phyloP scores from a whole-genome alignment of 2,329 filamentous ascomycete genomes.

The Alternaria triticina region DNA sequence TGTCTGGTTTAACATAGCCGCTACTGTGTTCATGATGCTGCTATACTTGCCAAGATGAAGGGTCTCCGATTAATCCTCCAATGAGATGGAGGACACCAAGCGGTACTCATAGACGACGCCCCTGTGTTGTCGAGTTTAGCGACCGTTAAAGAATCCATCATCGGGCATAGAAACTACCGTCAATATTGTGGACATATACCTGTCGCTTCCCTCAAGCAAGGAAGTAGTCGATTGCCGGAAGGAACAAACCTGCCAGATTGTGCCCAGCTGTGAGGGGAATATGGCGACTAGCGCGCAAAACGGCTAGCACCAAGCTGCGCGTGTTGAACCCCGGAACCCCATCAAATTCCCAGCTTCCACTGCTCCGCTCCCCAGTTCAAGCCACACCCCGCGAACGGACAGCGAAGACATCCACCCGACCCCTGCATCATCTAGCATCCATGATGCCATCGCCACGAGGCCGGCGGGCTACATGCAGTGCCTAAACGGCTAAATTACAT shows the following conservation, averaged over 20 bases:
- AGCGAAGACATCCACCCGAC: background rate
- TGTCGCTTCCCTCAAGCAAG: background rate
- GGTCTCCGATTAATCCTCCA: background rate
- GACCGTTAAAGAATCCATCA: background rate
- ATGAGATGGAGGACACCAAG: background rate
- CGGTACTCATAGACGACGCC: no score
- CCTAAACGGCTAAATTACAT: slow-evolving; percentile 44
- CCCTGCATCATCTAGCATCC: background rate
- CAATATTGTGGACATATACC: background rate
- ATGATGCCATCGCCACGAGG: slow-evolving; percentile 13
- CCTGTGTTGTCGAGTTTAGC: background rate
- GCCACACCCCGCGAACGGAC: background rate
- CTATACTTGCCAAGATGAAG: background rate
- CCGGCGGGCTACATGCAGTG: slow-evolving; percentile 14
- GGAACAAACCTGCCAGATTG: background rate
- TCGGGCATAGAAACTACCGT: no score
- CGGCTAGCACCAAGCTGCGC: background rate
- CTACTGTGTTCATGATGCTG: background rate
- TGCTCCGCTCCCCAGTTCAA: background rate
- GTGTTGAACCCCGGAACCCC: background rate
- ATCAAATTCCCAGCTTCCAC: background rate
- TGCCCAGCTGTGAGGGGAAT: background rate
- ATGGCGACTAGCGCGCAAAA: background rate
- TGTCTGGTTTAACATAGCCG: background rate
- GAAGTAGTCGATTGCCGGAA: background rate